These are phyloP conservation scores for Gossypium raimondii DNA, from an alignment of 345 rosid genomes.

Conservation along the genomic window DNA sequence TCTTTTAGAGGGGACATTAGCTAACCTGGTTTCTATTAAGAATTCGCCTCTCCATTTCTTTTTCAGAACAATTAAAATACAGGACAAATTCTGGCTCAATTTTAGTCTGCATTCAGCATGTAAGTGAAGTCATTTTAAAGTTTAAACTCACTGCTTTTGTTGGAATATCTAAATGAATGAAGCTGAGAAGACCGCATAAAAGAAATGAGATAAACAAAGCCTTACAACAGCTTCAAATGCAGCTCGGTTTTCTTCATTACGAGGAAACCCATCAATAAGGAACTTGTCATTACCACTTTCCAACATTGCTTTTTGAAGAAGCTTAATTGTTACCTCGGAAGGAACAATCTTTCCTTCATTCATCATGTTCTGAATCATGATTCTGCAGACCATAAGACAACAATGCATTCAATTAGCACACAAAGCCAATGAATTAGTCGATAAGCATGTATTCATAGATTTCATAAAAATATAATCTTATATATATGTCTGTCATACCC, in stretches of 20 bases:
- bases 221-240: conserved; percentile 70
- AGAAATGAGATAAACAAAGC: neutral
- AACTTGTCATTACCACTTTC: conserved; percentile 56
- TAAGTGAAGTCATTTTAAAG: conserved; percentile 1
- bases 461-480: neutral
- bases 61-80: conserved; percentile 56
- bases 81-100: conserved; percentile 58
- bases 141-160: neutral
- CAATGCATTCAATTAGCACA: neutral
- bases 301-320: conserved; percentile 64
- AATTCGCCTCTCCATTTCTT: conserved; percentile 61
- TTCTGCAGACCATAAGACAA: conserved; percentile 31
- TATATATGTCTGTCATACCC: conserved; percentile 39
- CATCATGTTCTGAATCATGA: conserved; percentile 62
- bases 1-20: neutral
- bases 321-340: conserved; percentile 77
- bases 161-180: neutral
- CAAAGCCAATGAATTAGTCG: too few species aligned
- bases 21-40: conserved; percentile 69
- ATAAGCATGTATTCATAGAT: neutral
- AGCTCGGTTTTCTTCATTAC: conserved; percentile 71
- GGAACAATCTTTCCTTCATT: conserved; percentile 81
- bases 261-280: conserved; percentile 83
- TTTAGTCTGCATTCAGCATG: conserved; percentile 40
- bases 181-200: neutral